Evolutionary conservation across 192 early-diverging fungal genomes (phyloP).

Genomic region (Coemansia sp.): DNA sequence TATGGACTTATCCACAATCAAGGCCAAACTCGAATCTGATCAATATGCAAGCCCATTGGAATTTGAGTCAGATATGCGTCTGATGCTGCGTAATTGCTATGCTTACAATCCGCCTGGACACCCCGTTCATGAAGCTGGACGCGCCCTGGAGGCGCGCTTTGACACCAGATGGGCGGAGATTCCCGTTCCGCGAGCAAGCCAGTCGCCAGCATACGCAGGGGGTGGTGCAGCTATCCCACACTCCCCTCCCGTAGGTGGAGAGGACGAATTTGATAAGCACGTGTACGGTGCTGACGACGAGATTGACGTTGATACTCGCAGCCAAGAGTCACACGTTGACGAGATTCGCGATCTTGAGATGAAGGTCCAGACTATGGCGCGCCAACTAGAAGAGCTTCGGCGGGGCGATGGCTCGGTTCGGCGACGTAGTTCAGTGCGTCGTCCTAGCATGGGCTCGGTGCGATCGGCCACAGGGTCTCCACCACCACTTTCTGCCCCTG

Average conservation of each 20-base stretch:
- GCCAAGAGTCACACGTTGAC: conserved; percentile 32
- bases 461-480: conserved; percentile 45
- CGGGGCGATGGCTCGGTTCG: conserved; percentile 27
- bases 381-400: conserved; percentile 51
- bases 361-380: conserved; percentile 50
- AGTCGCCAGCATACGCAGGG: conserved; percentile 29
- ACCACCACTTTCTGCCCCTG: conserved; percentile 36
- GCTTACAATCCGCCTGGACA: conserved; percentile 70
- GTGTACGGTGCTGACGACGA: conserved; percentile 46
- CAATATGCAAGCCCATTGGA: conserved; percentile 64
- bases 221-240: conserved; percentile 39
- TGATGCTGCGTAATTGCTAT: conserved; percentile 88
- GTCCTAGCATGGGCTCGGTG: conserved; percentile 50
- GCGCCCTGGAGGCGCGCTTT: conserved; percentile 73
- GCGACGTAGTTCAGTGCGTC: conserved; percentile 42
- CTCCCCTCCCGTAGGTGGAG: conserved; percentile 45
- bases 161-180: conserved; percentile 71
- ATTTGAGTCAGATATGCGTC: conserved; percentile 72
- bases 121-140: conserved; percentile 70
- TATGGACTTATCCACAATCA: conserved; percentile 86
- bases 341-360: conserved; percentile 53
- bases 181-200: conserved; percentile 29
- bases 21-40: conserved; percentile 63
- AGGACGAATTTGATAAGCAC: conserved; percentile 54
- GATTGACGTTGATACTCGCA: conserved; percentile 39